phyloP scores from a whole-genome alignment of 1,139 yeast genomes.

The Magnusiomyces paraingens region DNA sequence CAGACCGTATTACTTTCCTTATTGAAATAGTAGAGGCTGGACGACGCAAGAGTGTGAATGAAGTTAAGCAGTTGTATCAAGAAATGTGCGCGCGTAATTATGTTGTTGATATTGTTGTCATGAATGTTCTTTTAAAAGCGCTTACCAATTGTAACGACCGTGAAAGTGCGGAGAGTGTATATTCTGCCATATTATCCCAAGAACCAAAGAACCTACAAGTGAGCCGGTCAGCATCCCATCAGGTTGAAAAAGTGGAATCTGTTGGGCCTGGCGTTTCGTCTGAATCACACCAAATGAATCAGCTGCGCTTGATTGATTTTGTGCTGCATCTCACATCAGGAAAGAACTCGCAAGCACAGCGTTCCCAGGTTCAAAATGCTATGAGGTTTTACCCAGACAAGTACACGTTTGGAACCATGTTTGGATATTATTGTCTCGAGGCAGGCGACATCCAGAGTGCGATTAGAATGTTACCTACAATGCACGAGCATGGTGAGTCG shows the following conservation, averaged over 20 bases:
- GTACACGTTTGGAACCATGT: slow-evolving; percentile 12
- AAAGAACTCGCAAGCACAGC: not conserved
- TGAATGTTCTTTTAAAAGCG: slow-evolving; percentile 17
- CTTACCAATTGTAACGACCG: slow-evolving; percentile 16
- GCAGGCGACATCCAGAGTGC: slow-evolving; percentile 6
- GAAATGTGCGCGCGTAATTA: slow-evolving; percentile 13
- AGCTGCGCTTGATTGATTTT: slow-evolving; percentile 10
- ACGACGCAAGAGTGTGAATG: slow-evolving; percentile 14
- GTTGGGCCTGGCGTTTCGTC: not conserved
- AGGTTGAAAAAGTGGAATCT: not conserved
- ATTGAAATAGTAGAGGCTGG: slow-evolving; percentile 19
- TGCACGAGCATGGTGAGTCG: slow-evolving; percentile 5
- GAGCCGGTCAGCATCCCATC: not conserved
- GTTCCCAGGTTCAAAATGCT: slow-evolving; percentile 1
- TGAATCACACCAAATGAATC: not conserved
- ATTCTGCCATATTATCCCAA: not conserved
- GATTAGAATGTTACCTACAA: not conserved
- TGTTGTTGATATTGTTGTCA: slow-evolving; percentile 17
- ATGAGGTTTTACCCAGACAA: slow-evolving; percentile 11
- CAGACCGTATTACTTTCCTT: slow-evolving; percentile 22
- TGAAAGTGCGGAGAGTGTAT: slow-evolving; percentile 15
- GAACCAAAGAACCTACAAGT: not conserved
- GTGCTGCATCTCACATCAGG: slow-evolving; percentile 6
- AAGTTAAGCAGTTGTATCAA: slow-evolving; percentile 16
- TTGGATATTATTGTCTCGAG: slow-evolving; percentile 9